Percentiles rank a stretch among this genome's conserved stretches.
Conservation (phyloP, 345 rosid genomes). For the Acer negundo region DNA sequence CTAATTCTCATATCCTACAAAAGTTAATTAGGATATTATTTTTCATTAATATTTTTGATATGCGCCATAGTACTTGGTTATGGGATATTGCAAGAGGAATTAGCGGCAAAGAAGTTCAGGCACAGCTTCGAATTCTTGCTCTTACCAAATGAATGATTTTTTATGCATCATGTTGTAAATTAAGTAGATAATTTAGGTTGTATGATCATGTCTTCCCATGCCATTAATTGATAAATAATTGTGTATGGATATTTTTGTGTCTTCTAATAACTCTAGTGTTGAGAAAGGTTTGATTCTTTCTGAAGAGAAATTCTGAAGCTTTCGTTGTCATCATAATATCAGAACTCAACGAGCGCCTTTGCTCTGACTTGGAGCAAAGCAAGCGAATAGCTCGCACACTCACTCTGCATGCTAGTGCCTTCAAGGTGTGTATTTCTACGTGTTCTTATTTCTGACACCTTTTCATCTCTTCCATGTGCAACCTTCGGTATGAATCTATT, state of each 20-base stretch:
- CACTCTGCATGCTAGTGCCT: slow-evolving; percentile 75
- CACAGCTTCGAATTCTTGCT: slow-evolving; percentile 64
- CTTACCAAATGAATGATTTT: slow-evolving; percentile 13
- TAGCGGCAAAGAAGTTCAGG: slow-evolving; percentile 91
- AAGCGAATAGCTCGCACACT: slow-evolving; percentile 74
- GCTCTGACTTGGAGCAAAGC: slow-evolving; percentile 77
- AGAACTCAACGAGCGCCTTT: slow-evolving; percentile 77
- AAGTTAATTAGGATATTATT: slow-evolving; percentile 2
- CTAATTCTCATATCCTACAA: background rate
- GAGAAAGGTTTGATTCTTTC: no score
- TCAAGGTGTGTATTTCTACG: slow-evolving; percentile 41
- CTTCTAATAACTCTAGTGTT: no score
- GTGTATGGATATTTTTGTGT: no score
- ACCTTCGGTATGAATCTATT: slow-evolving; percentile 13
- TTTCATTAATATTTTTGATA: slow-evolving; percentile 20
- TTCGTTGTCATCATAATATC: no score
- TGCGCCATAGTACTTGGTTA: slow-evolving; percentile 72
- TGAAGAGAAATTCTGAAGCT: no score
- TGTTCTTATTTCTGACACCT: background rate
- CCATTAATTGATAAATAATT: no score
- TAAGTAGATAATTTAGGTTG: background rate
- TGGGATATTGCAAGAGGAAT: slow-evolving; percentile 95
- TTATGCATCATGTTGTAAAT: background rate
- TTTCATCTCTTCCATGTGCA: slow-evolving; percentile 7
- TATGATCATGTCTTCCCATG: slow-evolving; percentile 12